Conservation (phyloP, 441 rosid species). For the Daphne laureola region DNA sequence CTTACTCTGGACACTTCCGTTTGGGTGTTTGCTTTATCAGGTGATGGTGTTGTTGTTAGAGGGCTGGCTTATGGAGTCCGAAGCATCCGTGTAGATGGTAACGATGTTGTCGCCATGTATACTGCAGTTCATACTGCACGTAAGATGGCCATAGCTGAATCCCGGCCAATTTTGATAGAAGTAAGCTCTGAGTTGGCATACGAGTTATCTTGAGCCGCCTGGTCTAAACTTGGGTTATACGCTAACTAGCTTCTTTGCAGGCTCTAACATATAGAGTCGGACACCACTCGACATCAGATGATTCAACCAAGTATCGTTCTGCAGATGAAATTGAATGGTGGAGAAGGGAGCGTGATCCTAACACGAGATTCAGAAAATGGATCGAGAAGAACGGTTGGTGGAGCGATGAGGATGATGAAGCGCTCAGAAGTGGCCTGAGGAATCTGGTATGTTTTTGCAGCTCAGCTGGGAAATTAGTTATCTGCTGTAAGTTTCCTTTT, state of each 20-base stretch:
- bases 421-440: constrained; percentile 49
- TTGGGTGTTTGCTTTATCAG: constrained; percentile 21
- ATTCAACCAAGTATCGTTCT: constrained; percentile 83
- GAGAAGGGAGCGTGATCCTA: constrained; percentile 54
- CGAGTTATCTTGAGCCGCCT: constrained; percentile 3
- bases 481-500: constrained; percentile 3
- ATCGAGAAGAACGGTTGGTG: constrained; percentile 71
- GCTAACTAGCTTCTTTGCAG: constrained; percentile 21
- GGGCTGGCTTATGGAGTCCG: constrained; percentile 77
- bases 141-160: constrained; percentile 54
- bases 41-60: constrained; percentile 81
- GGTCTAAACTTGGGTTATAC: neutral
- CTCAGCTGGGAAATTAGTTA: constrained; percentile 3
- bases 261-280: constrained; percentile 80
- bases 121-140: constrained; percentile 67
- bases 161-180: constrained; percentile 72
- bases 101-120: constrained; percentile 80
- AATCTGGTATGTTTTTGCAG: constrained; percentile 39
- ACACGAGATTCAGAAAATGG: constrained; percentile 65
- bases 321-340: constrained; percentile 65
- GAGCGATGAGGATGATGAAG: constrained; percentile 47
- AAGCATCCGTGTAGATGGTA: constrained; percentile 91
- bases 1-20: constrained; percentile 6
- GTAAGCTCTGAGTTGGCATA: constrained; percentile 20
- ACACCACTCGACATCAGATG: constrained; percentile 92